Evolutionary conservation across 352 stramenopile genomes (phyloP).

Genomic region (Albugo laibachii): DNA sequence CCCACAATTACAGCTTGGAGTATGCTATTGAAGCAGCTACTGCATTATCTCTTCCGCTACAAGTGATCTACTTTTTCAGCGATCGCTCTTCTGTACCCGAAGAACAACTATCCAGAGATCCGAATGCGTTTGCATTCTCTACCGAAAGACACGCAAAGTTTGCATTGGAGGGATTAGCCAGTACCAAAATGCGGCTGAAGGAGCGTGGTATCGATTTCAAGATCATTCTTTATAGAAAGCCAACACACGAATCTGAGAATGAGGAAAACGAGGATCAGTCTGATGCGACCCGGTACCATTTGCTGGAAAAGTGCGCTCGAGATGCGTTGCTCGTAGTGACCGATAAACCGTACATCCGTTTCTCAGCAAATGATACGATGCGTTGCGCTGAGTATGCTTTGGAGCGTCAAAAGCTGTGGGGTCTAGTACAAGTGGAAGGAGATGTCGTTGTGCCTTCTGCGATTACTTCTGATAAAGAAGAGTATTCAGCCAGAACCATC

Average conservation of each 20-base stretch:
- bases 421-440: conserved; percentile 89
- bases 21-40: conserved; percentile 50
- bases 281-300: conserved; percentile 12
- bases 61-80: conserved; percentile 51
- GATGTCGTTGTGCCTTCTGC: conserved; percentile 95
- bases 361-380: conserved; percentile 20
- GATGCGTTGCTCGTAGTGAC: conserved; percentile 53
- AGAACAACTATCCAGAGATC: conserved; percentile 11
- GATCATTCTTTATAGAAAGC: conserved; percentile 20
- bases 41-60: conserved; percentile 35
- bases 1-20: conserved; percentile 70
- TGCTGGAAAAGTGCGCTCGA: conserved; percentile 24
- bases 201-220: conserved; percentile 32
- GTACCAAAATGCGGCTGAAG: conserved; percentile 20
- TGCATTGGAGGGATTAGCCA: conserved; percentile 41
- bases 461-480: conserved; percentile 81
- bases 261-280: neutral
- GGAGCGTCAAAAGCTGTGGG: conserved; percentile 21
- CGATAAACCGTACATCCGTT: conserved; percentile 51
- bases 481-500: conserved; percentile 95
- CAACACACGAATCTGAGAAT: too few relatives aligned
- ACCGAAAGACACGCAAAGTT: conserved; percentile 61
- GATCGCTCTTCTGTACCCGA: conserved; percentile 25
- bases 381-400: conserved; percentile 15
- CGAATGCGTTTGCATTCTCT: conserved; percentile 34